phyloP scores from a whole-genome alignment of 371 early-diverging fungal genomes.

The Mucor racemosus region DNA sequence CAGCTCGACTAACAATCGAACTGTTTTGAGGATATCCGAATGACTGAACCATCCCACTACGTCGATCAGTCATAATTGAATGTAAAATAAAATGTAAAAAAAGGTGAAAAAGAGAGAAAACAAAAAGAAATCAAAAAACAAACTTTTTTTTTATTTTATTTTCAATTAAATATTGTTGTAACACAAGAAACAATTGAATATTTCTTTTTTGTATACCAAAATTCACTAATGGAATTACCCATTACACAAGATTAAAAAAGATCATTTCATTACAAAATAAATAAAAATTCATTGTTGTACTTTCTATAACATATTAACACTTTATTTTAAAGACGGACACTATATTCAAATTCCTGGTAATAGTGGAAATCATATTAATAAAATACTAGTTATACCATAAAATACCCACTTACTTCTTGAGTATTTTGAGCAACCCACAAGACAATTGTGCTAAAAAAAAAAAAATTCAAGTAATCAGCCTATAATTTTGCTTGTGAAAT shows the following conservation, averaged over 20 bases:
- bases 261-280: neutral
- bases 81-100: neutral
- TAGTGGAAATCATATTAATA: neutral
- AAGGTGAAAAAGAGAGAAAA: neutral
- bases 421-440: slow-evolving; percentile 56
- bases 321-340: slow-evolving; percentile 16
- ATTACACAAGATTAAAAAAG: neutral
- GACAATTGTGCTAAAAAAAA: slow-evolving; percentile 38
- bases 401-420: slow-evolving; percentile 38
- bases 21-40: slow-evolving; percentile 46
- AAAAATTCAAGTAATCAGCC: neutral
- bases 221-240: slow-evolving; percentile 4
- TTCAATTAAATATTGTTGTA: slow-evolving; percentile 7
- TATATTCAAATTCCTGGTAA: slow-evolving; percentile 35
- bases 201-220: slow-evolving; percentile 6
- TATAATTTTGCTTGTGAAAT: neutral
- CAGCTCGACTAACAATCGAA: slow-evolving; percentile 47
- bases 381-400: neutral
- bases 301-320: neutral
- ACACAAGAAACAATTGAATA: slow-evolving; percentile 7
- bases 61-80: slow-evolving; percentile 39
- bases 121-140: neutral
- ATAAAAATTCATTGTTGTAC: neutral
- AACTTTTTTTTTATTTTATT: neutral
- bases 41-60: slow-evolving; percentile 49